A percentile compares a stretch with the other conserved stretches of the same genome.
Conservation (phyloP, 2,329 filamentous ascomycete species). For the Aspergillus pseudoviridinutans region DNA sequence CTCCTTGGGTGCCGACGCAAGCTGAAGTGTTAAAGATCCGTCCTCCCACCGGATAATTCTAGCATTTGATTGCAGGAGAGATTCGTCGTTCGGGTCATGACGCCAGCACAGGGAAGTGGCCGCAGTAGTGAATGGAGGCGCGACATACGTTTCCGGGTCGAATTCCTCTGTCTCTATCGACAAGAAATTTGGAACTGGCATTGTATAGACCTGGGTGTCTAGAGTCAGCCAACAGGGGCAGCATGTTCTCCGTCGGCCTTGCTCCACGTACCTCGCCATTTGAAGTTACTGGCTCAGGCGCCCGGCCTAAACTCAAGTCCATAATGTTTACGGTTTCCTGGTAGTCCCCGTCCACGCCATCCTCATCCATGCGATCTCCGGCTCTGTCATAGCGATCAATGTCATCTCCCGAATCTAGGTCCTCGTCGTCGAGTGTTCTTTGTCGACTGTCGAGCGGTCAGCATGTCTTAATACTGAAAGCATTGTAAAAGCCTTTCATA, state of each 20-base stretch:
- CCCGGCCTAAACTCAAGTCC: constrained; percentile 55
- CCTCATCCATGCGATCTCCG: constrained; percentile 44
- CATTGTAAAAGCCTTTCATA: constrained; percentile 14
- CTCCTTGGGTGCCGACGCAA: constrained; percentile 57
- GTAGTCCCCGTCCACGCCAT: constrained; percentile 38
- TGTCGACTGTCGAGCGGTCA: constrained; percentile 25
- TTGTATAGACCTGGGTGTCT: constrained; percentile 51
- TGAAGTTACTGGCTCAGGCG: constrained; percentile 52
- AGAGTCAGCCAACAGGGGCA: not conserved
- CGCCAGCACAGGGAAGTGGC: constrained; percentile 64
- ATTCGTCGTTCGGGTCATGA: constrained; percentile 56
- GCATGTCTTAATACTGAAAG: constrained; percentile 1
- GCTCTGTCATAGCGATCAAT: constrained; percentile 53
- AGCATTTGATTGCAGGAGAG: constrained; percentile 60
- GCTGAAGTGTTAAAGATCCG: constrained; percentile 62
- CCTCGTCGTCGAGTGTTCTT: constrained; percentile 56
- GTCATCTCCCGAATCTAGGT: constrained; percentile 63
- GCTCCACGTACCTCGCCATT: constrained; percentile 34
- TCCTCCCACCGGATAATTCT: constrained; percentile 65
- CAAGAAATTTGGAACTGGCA: constrained; percentile 62
- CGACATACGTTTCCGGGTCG: constrained; percentile 57
- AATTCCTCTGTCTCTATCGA: constrained; percentile 60
- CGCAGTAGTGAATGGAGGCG: constrained; percentile 60
- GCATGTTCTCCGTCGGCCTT: no score
- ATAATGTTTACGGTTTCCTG: constrained; percentile 49